Evolutionary conservation across 148 eudicot species (phyloP).

Genomic region (Camellia granthamiana): DNA sequence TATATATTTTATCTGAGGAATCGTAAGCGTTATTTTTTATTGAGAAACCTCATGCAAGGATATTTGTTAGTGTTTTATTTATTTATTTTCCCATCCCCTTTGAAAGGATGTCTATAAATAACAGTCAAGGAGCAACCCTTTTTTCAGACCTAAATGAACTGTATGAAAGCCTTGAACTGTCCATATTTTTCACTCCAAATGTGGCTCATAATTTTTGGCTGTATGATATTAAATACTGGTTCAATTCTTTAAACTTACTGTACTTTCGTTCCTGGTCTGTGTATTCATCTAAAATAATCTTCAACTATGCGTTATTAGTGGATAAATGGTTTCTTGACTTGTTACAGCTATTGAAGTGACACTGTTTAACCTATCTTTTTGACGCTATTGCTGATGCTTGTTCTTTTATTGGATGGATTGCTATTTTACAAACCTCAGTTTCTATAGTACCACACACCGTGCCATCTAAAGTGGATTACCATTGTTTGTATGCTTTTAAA

Average conservation of each 20-base stretch:
- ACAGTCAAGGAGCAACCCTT: neutral
- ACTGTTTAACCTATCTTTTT: neutral
- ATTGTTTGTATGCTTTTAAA: neutral
- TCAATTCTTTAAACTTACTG: neutral
- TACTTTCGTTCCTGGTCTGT: neutral
- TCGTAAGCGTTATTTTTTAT: neutral
- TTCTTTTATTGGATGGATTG: neutral
- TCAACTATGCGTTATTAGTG: neutral
- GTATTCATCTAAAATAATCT: neutral
- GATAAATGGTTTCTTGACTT: neutral
- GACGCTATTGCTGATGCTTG: neutral
- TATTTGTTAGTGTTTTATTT: neutral
- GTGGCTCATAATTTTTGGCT: neutral
- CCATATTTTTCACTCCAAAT: neutral
- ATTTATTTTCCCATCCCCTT: neutral
- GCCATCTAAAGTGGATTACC: neutral
- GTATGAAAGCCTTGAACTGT: neutral
- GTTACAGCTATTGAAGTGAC: neutral
- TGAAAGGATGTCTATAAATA: neutral
- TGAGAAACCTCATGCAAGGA: neutral
- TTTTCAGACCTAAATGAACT: neutral
- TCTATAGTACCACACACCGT: neutral
- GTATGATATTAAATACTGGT: neutral
- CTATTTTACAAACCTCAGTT: neutral
- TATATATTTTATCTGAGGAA: too few relatives aligned